Conservation (phyloP, 2,329 filamentous ascomycete genomes). For the Seiridium cupressi region DNA sequence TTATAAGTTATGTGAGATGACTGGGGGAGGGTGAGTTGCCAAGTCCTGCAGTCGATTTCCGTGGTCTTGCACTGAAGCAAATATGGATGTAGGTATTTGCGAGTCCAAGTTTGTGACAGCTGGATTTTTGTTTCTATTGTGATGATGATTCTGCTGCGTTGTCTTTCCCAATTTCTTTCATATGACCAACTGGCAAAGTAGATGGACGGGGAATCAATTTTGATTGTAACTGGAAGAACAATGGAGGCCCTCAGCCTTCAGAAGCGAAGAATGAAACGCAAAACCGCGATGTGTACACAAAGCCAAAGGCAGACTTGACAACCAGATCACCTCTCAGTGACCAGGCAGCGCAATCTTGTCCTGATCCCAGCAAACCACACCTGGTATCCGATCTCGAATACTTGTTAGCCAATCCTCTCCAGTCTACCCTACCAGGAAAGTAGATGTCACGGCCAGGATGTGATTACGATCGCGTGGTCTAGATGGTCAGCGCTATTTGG, state of each 20-base stretch:
- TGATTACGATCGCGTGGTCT: neutral
- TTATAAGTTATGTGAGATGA: neutral
- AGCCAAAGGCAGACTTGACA: constrained; percentile 26
- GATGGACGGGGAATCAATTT: constrained; percentile 31
- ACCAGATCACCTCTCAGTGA: constrained; percentile 25
- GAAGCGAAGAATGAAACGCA: constrained; percentile 21
- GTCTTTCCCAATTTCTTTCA: constrained; percentile 16
- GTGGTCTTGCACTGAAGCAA: neutral
- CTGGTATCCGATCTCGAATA: constrained; percentile 5
- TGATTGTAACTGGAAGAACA: constrained; percentile 33
- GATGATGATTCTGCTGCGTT: constrained; percentile 2
- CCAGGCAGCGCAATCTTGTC: constrained; percentile 22
- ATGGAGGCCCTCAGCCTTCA: constrained; percentile 22
- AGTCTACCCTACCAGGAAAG: constrained; percentile 9
- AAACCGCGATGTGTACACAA: constrained; percentile 28
- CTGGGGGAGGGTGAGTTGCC: neutral
- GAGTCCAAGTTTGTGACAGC: neutral
- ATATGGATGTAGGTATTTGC: neutral
- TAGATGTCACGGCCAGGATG: neutral
- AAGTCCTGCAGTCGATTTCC: neutral
- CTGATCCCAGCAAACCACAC: constrained; percentile 8
- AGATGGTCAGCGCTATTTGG: neutral
- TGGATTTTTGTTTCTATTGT: constrained; percentile 11
- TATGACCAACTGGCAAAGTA: constrained; percentile 29
- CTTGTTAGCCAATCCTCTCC: constrained; percentile 3